Conservation (phyloP, 768 basidiomycete genomes). For the Podaxis carcinomalis region DNA sequence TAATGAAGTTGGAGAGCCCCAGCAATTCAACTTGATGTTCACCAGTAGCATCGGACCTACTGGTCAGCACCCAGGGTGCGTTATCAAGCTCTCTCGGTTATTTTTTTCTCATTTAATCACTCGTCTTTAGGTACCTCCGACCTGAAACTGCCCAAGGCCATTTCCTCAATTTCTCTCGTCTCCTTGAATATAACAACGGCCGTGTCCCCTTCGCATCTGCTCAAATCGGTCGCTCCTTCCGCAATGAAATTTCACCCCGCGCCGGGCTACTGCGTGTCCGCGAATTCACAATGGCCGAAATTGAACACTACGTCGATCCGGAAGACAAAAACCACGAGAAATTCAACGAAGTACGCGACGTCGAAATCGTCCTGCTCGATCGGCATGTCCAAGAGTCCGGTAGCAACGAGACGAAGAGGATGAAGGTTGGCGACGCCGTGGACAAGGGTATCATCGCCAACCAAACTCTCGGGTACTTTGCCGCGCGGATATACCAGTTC, state of each 20-base stretch:
- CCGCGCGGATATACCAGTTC: slow-evolving; percentile 89
- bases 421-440: slow-evolving; percentile 89
- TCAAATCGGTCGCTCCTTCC: slow-evolving; percentile 92
- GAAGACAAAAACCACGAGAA: slow-evolving; percentile 80
- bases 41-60: slow-evolving; percentile 96
- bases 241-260: slow-evolving; percentile 97
- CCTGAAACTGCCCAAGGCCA: slow-evolving; percentile 99
- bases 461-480: slow-evolving; percentile 96
- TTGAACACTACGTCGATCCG: slow-evolving; percentile 98
- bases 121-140: slow-evolving; percentile 70
- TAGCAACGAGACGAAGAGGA: slow-evolving; percentile 52
- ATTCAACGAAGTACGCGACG: slow-evolving; percentile 78
- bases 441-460: slow-evolving; percentile 85
- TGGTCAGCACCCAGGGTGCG: slow-evolving; percentile 91
- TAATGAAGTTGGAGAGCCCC: slow-evolving; percentile 90
- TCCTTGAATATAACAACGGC: slow-evolving; percentile 98
- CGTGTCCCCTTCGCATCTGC: slow-evolving; percentile 96
- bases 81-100: slow-evolving; percentile 5
- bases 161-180: slow-evolving; percentile 95
- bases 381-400: slow-evolving; percentile 81
- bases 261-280: slow-evolving; percentile 95
- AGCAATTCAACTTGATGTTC: slow-evolving; percentile 99
- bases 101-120: slow-evolving; percentile 1
- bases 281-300: slow-evolving; percentile 99
- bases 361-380: slow-evolving; percentile 74